Percentiles rank a stretch among this genome's conserved stretches.
These are phyloP conservation scores for Neurospora crassa DNA, from an alignment of 2,329 filamentous ascomycete species.

Conservation along the genomic window DNA sequence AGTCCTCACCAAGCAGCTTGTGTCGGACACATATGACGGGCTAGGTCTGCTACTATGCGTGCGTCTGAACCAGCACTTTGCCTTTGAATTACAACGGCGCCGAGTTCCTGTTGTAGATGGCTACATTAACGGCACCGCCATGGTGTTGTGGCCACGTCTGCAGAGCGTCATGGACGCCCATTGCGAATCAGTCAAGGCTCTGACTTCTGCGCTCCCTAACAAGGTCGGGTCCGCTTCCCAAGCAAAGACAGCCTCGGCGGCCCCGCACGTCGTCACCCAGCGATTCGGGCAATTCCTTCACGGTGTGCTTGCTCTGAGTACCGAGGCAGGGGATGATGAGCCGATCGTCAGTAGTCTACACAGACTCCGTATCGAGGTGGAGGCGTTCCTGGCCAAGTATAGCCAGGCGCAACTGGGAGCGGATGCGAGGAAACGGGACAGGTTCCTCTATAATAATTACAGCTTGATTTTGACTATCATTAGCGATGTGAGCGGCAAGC, in stretches of 20 bases:
- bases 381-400: slow-evolving; percentile 70
- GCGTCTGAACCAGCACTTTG: slow-evolving; percentile 83
- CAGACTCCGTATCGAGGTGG: slow-evolving; percentile 70
- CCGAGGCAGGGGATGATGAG: slow-evolving; percentile 90
- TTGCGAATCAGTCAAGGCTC: slow-evolving; percentile 70
- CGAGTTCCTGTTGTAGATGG: slow-evolving; percentile 82
- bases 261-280: slow-evolving; percentile 86
- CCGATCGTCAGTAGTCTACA: slow-evolving; percentile 75
- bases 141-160: slow-evolving; percentile 93
- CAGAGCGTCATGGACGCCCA: slow-evolving; percentile 91
- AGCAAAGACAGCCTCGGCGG: slow-evolving; percentile 57
- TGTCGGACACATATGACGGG: slow-evolving; percentile 70
- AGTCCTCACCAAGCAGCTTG: slow-evolving; percentile 62
- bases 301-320: slow-evolving; percentile 71
- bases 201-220: slow-evolving; percentile 43
- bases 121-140: slow-evolving; percentile 91
- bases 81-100: slow-evolving; percentile 85
- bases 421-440: slow-evolving; percentile 70
- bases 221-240: slow-evolving; percentile 31
- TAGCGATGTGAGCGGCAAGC: slow-evolving; percentile 62
- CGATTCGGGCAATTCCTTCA: slow-evolving; percentile 91
- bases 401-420: slow-evolving; percentile 58
- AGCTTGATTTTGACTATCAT: slow-evolving; percentile 91
- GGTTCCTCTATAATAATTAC: slow-evolving; percentile 95
- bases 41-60: slow-evolving; percentile 86